phyloP scores from a whole-genome alignment of 140 eudicot species.

The Anethum foeniculum region DNA sequence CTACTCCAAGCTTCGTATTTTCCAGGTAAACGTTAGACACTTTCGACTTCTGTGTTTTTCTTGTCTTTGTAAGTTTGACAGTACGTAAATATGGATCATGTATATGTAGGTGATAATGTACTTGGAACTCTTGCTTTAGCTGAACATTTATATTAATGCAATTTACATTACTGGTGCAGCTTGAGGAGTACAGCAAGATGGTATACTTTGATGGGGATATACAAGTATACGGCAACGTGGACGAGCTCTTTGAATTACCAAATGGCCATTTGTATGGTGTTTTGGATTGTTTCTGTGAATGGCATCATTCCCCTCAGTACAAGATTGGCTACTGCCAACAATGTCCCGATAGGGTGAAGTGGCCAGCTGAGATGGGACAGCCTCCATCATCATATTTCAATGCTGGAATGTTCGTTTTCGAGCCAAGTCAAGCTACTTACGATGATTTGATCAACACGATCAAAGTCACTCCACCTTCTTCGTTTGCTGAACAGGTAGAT shows the following conservation, averaged over 20 bases:
- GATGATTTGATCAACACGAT: background rate
- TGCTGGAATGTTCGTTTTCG: conserved; percentile 8
- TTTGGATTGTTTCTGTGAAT: conserved; percentile 9
- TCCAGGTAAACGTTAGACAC: background rate
- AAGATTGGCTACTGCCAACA: conserved; percentile 13
- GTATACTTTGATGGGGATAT: conserved; percentile 11
- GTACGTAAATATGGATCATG: too few species aligned
- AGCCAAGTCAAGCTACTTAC: background rate
- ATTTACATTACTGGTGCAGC: background rate
- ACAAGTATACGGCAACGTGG: background rate
- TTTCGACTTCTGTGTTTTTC: too few species aligned
- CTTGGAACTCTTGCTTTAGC: too few species aligned
- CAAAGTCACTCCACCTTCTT: conserved; percentile 1
- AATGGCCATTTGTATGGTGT: conserved; percentile 6
- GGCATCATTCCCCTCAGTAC: conserved; percentile 10
- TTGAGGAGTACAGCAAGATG: conserved; percentile 7
- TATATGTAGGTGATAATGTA: too few species aligned
- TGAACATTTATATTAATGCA: too few species aligned
- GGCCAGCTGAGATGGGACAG: conserved; percentile 6
- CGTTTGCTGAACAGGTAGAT: conserved; percentile 8
- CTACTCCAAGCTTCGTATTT: conserved; percentile 14
- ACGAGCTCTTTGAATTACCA: conserved; percentile 4
- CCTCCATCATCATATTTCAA: conserved; percentile 8
- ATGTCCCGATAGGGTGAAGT: background rate
- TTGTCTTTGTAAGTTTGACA: too few species aligned